Evolutionary conservation across 306 rosid species (phyloP).

Genomic region (Acacia acuminata): DNA sequence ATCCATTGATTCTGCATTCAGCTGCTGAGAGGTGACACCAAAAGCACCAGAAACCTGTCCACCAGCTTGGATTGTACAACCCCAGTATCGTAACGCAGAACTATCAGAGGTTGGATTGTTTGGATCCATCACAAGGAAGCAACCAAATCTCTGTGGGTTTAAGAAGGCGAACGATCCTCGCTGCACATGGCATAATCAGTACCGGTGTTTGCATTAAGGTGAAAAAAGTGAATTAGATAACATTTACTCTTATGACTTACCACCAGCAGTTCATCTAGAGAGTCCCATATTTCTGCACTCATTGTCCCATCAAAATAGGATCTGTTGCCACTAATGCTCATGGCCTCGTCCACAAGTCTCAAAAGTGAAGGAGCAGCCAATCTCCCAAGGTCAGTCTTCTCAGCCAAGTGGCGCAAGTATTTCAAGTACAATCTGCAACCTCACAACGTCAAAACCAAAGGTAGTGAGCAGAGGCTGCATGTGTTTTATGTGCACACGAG

Average conservation of each 20-base stretch:
- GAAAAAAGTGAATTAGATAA: slow-evolving; percentile 12
- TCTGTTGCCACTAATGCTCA: slow-evolving; percentile 52
- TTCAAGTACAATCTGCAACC: slow-evolving; percentile 75
- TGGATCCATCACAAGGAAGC: slow-evolving; percentile 84
- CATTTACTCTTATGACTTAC: slow-evolving; percentile 41
- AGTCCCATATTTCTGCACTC: slow-evolving; percentile 84
- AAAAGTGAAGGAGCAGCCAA: slow-evolving; percentile 85
- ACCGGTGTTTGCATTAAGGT: slow-evolving; percentile 14
- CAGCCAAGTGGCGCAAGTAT: slow-evolving; percentile 72
- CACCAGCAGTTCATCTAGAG: slow-evolving; percentile 73
- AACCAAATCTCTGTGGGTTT: slow-evolving; percentile 69
- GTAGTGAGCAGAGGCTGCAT: neutral
- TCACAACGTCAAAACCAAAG: slow-evolving; percentile 25
- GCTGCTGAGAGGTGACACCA: slow-evolving; percentile 46
- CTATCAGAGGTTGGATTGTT: slow-evolving; percentile 57
- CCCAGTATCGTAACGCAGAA: slow-evolving; percentile 93
- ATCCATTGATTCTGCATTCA: slow-evolving; percentile 46
- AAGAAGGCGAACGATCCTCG: slow-evolving; percentile 74
- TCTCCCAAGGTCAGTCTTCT: slow-evolving; percentile 95
- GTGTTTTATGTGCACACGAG: slow-evolving; percentile 1
- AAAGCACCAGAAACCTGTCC: slow-evolving; percentile 81
- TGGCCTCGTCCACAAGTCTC: slow-evolving; percentile 89
- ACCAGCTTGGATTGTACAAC: slow-evolving; percentile 91
- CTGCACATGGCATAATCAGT: slow-evolving; percentile 50
- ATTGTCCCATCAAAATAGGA: slow-evolving; percentile 53